These are phyloP conservation scores for Yarrowia osloensis DNA, from an alignment of 805 yeast genomes.

Conservation along the genomic window DNA sequence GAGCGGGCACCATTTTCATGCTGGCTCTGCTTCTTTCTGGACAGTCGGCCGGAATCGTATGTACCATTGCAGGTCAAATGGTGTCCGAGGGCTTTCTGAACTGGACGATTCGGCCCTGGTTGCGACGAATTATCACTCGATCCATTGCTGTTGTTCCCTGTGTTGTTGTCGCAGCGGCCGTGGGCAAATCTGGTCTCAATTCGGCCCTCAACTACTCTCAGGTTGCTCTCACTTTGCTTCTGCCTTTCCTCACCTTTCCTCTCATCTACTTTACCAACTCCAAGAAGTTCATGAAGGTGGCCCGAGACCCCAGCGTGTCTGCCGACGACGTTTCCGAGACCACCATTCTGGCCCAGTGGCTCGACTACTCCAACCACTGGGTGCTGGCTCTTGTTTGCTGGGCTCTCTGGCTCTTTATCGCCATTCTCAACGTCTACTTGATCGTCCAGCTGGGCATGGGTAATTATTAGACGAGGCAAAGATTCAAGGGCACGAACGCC, in stretches of 20 bases:
- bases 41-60: constrained; percentile 87
- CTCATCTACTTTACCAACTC: constrained; percentile 77
- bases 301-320: not conserved
- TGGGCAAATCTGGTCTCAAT: constrained; percentile 73
- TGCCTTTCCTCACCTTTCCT: constrained; percentile 86
- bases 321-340: constrained; percentile 8
- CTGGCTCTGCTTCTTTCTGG: constrained; percentile 83
- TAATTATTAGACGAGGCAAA: constrained; percentile 34
- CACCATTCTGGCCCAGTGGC: constrained; percentile 16
- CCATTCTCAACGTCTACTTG: constrained; percentile 69
- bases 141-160: constrained; percentile 81
- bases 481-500: not conserved
- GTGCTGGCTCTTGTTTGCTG: constrained; percentile 54
- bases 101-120: constrained; percentile 81
- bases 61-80: constrained; percentile 91
- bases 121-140: constrained; percentile 76
- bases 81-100: constrained; percentile 87
- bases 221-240: constrained; percentile 74
- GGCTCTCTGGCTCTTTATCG: constrained; percentile 68
- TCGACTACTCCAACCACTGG: constrained; percentile 56
- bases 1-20: constrained; percentile 83
- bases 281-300: constrained; percentile 60
- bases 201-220: constrained; percentile 81
- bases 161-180: constrained; percentile 63
- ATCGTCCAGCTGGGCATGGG: constrained; percentile 53